Evolutionary conservation across 192 early-diverging fungal species (phyloP), one percentile per base, ranked within the genome.

Genomic region (Entomortierella parvispora): DNA sequence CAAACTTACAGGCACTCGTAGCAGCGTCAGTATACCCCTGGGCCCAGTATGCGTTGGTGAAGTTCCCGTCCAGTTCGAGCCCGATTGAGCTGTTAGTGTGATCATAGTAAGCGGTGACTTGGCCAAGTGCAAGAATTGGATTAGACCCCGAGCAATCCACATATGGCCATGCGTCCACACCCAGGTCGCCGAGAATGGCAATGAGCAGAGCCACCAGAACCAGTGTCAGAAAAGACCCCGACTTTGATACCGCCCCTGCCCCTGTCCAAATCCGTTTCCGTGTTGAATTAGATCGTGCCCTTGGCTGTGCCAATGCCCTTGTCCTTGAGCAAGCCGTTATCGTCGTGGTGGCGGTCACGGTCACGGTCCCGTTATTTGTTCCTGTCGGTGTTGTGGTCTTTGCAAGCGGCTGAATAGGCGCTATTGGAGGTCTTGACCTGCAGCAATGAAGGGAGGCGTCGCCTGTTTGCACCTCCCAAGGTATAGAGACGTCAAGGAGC

Each of bases 81-180:
- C 70, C 62, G 55, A 72, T 72, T 37, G 70, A 72, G 18, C 63
- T 72, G 62, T 72, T 72, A 25, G 51, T 53, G 56, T 33, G 70
- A 46, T 72, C 56, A 65, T 65, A 72, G 50, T 72, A 26, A 10
- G 70, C 70, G 3, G 45, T 59, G 28, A 53, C 70, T 15, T 5
- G 28, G 3, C 65, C 28, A 20, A 59, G 55, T 8, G 70, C 55
- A 45, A 72, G 63, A 33, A 72, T 72, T 12, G 70, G 62, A 10
- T 72, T 65, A 10, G 62, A 8, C 8, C 62, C 53, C n/a, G 70
- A 64, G 49, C 70, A 72, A 25, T 72, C 70, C 26, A 65, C 70
- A 65, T 72, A 72, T 26, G 70, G 70, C 70, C 70, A 72, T 23
- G 70, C 70, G 7, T 53, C 56, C 8, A 52, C 56, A 22, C 11